Conservation (phyloP, 2,329 filamentous ascomycete genomes). For the Fusarium domesticum region DNA sequence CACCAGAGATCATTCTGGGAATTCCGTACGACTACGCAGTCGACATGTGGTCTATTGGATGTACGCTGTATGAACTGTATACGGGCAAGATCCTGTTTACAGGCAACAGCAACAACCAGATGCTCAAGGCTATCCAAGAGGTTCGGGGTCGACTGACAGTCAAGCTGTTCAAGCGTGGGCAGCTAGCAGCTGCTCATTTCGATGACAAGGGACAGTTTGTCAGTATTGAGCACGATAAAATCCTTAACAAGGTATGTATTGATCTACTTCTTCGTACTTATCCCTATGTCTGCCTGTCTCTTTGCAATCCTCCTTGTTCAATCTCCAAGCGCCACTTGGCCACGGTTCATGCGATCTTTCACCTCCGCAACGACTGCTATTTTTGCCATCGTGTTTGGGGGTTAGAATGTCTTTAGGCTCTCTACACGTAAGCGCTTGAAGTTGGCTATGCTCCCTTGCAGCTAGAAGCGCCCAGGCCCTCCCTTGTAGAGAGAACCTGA, state of each 20-base stretch:
- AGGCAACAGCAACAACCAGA: conserved; percentile 94
- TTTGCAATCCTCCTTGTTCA: conserved; percentile 18
- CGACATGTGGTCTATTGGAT: conserved; percentile 97
- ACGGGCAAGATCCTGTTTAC: conserved; percentile 97
- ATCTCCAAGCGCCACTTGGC: conserved; percentile 16
- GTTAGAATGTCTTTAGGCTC: conserved; percentile 18
- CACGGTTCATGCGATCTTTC: conserved; percentile 7
- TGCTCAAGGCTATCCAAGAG: conserved; percentile 95
- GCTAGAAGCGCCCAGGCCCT: conserved; percentile 18
- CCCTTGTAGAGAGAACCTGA: conserved; percentile 21
- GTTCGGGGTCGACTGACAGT: conserved; percentile 87
- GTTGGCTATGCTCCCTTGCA: conserved; percentile 20
- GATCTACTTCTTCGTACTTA: conserved; percentile 26
- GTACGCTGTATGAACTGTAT: conserved; percentile 94
- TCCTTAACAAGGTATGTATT: conserved; percentile 71
- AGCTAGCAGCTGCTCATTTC: conserved; percentile 75
- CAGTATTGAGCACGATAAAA: conserved; percentile 81
- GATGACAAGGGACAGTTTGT: conserved; percentile 81
- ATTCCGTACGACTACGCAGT: conserved; percentile 92
- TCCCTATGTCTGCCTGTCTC: conserved; percentile 14
- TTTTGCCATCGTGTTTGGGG: conserved; percentile 22
- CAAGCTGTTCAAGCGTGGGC: conserved; percentile 81
- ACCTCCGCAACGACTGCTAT: conserved; percentile 20
- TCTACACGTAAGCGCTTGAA: conserved; percentile 25
- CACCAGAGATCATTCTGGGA: conserved; percentile 95